Percentiles rank a stretch among this genome's conserved stretches.
These are phyloP conservation scores for Firmiana major DNA, from an alignment of 345 rosid genomes.

Conservation along the genomic window DNA sequence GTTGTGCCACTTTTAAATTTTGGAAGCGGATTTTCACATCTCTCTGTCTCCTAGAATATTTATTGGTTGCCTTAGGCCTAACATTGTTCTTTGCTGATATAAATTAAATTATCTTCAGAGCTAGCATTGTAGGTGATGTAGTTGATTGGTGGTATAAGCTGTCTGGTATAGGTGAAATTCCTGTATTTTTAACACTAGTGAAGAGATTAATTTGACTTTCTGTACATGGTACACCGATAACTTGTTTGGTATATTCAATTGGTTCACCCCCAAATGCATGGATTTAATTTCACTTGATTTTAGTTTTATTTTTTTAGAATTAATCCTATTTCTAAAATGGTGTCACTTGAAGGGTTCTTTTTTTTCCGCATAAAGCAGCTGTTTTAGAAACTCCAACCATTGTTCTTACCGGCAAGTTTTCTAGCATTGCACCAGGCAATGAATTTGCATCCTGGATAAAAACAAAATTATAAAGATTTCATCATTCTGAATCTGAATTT, in stretches of 20 bases:
- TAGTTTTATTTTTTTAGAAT: background rate
- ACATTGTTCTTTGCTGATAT: background rate
- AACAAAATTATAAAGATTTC: slow-evolving; percentile 6
- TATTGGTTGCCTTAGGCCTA: background rate
- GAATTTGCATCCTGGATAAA: background rate
- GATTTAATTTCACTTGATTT: background rate
- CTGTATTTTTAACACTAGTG: background rate
- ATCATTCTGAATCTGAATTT: background rate
- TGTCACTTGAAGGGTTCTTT: background rate
- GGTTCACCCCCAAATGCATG: background rate
- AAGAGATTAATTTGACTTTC: background rate
- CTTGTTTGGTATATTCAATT: background rate
- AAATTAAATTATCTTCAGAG: background rate
- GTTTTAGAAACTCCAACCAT: background rate
- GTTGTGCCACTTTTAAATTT: slow-evolving; percentile 12
- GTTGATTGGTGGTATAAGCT: background rate
- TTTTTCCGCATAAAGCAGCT: background rate
- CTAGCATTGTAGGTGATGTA: background rate
- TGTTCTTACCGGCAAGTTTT: background rate
- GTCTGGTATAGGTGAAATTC: slow-evolving; percentile 8
- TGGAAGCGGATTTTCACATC: background rate
- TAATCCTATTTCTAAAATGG: background rate
- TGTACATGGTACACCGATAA: background rate
- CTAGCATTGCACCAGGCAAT: background rate
- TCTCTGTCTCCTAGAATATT: background rate